These are phyloP conservation scores for Bassia scoparia DNA, from an alignment of 148 eudicot genomes.

Conservation along the genomic window DNA sequence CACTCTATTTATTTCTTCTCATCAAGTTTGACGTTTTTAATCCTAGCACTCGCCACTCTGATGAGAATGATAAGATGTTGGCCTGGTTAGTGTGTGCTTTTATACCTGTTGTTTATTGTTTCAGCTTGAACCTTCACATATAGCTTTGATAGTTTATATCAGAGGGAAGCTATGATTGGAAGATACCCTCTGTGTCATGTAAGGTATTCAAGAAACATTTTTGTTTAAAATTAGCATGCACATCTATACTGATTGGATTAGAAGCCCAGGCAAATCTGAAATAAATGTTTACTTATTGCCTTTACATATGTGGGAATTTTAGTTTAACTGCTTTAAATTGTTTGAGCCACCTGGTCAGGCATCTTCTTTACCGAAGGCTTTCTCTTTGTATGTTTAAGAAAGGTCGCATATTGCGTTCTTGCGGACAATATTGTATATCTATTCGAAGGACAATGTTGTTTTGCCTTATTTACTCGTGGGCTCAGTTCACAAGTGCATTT, in stretches of 20 bases:
- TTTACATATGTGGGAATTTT: neutral
- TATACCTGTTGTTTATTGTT: neutral
- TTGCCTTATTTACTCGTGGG: too few species aligned
- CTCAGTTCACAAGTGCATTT: too few species aligned
- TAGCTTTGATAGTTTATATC: neutral
- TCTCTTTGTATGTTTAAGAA: neutral
- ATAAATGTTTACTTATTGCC: neutral
- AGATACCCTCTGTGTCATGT: neutral
- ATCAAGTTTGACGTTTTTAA: too few species aligned
- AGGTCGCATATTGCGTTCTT: neutral
- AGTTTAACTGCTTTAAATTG: neutral
- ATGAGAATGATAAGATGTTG: too few species aligned
- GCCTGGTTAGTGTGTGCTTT: neutral
- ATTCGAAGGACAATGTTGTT: neutral
- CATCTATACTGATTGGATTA: neutral
- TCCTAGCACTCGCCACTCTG: too few species aligned
- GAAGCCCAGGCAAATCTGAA: neutral
- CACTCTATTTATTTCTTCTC: too few species aligned
- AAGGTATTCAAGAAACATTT: neutral
- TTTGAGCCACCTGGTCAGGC: neutral
- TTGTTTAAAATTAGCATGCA: neutral
- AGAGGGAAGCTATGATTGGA: neutral
- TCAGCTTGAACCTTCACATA: neutral
- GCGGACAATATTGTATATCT: neutral
- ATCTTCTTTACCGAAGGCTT: neutral